Evolutionary conservation across 2,329 filamentous ascomycete genomes (phyloP), one percentile per base, ranked within the genome.

Genomic region (Graphilbum fragrans): DNA sequence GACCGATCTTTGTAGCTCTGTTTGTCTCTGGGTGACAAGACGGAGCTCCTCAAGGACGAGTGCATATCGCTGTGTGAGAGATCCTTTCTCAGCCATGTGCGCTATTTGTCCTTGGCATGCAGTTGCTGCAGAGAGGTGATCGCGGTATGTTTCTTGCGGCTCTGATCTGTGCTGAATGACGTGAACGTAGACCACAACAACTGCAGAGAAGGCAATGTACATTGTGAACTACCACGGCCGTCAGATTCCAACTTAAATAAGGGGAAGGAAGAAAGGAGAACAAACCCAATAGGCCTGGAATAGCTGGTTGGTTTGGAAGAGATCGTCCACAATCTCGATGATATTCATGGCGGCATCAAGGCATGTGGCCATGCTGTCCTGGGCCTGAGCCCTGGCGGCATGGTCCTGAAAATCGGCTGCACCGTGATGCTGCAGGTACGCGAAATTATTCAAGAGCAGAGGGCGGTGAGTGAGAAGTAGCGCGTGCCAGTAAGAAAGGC

Each of bases 181-280:
- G 34, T 62, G 64, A 4, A 68, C 58, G 42, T 68, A 68, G 3
- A 68, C 51, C 1, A 67, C 56, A 1, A 65, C 61, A 3, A 64
- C 59, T 0, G 65, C 65, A 12, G 55, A 65, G 35, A 67, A 69
- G 1, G 59, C 63, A 40, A 62, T 64, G 41, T 69, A 68, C 20
- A 63, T 62, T 1, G 54, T 58, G 35, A 60, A 59, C 57, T 60
- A 19, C 1, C 4, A 9, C 4, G 7, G 5, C 18, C 18, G 18
- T 12, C 31, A 9, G 25, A 33, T 33, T n/a, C 27, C 27, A 9
- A 9, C 27, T 31, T 31, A 31, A 14, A 31, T 5, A 5, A 5
- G 29, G 29, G 35, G 33, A n/a, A 41, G 35, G 8, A 20, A 35
- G 18, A n/a, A 12, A 17, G 1, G 5, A 19, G 14, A 11, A 33